phyloP scores from a whole-genome alignment of 2,329 filamentous ascomycete genomes.

The Scleromitrula shiraiana region DNA sequence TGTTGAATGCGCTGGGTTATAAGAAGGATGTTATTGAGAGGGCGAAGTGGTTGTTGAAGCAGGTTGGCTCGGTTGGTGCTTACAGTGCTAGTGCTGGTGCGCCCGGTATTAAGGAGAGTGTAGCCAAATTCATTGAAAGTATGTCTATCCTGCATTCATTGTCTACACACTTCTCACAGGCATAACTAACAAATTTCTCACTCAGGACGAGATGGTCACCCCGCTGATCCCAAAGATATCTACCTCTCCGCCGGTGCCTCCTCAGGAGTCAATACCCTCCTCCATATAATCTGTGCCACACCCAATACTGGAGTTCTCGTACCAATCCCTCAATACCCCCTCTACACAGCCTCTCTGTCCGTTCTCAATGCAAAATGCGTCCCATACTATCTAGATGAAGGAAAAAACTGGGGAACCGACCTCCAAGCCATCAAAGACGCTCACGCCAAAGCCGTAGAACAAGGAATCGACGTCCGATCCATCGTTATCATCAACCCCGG shows the following conservation, averaged over 20 bases:
- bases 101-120: constrained; percentile 76
- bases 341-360: constrained; percentile 89
- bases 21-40: constrained; percentile 82
- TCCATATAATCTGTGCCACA: constrained; percentile 77
- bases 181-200: constrained; percentile 2
- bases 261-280: constrained; percentile 86
- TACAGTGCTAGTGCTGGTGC: constrained; percentile 93
- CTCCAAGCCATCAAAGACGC: constrained; percentile 67
- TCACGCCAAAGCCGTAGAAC: constrained; percentile 63
- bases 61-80: constrained; percentile 85
- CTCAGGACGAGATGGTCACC: constrained; percentile 75
- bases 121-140: constrained; percentile 90
- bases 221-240: constrained; percentile 71
- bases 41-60: constrained; percentile 70
- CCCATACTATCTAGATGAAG: constrained; percentile 89
- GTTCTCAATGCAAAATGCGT: constrained; percentile 80
- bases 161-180: neutral
- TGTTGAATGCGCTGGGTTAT: constrained; percentile 72
- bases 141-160: constrained; percentile 29
- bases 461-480: constrained; percentile 80
- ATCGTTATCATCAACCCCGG: constrained; percentile 98
- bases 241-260: constrained; percentile 91
- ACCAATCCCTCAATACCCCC: constrained; percentile 94
- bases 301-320: constrained; percentile 78
- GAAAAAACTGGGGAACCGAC: constrained; percentile 80